phyloP scores from a whole-genome alignment of 208 protist species.

The Trypanosoma boissoni region DNA sequence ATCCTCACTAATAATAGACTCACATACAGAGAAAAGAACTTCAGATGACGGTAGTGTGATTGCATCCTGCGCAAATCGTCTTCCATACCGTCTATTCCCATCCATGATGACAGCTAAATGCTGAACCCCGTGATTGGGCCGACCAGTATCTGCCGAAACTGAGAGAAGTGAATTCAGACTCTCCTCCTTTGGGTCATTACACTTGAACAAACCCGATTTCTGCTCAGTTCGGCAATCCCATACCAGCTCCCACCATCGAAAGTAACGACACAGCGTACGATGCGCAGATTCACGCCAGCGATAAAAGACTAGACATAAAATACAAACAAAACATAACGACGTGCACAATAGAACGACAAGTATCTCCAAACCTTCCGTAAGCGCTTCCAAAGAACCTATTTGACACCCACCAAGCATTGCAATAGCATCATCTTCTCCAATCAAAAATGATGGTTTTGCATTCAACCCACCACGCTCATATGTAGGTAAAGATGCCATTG shows the following conservation, averaged over 20 bases:
- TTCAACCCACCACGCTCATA: background rate
- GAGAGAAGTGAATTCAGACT: too few relatives aligned
- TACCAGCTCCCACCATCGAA: background rate
- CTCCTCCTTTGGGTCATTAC: too few relatives aligned
- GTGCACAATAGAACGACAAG: constrained; percentile 19
- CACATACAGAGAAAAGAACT: constrained; percentile 12
- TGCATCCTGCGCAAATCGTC: background rate
- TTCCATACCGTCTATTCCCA: constrained; percentile 81
- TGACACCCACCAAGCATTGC: background rate
- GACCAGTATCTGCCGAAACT: background rate
- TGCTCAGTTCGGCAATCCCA: background rate
- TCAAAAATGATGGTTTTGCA: background rate
- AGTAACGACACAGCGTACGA: background rate
- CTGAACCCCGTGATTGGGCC: constrained; percentile 36
- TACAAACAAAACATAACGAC: constrained; percentile 7
- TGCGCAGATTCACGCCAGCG: constrained; percentile 1
- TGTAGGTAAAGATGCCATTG: background rate
- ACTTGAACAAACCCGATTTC: too few relatives aligned
- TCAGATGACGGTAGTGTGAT: background rate
- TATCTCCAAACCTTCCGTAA: constrained; percentile 29
- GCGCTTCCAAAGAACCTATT: background rate
- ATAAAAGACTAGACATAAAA: constrained; percentile 1
- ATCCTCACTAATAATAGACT: constrained; percentile 11
- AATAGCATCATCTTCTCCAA: background rate
- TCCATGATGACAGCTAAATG: constrained; percentile 92